phyloP scores from a whole-genome alignment of 2,329 filamentous ascomycete species.

The Coniochaeta ligniaria region DNA sequence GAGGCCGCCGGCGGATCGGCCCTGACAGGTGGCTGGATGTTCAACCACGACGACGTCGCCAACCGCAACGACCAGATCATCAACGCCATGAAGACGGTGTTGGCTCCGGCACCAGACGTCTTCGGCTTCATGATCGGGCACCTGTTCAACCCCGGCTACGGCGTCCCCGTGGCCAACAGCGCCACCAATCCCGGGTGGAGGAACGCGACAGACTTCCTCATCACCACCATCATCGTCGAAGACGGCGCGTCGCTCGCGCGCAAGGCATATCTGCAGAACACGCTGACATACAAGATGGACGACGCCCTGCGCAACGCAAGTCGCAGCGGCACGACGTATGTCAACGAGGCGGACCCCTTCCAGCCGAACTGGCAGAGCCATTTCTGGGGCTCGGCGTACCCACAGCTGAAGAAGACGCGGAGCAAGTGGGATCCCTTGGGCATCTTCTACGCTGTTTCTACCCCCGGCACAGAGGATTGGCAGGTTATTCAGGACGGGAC shows the following conservation, averaged over 20 bases:
- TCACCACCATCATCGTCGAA: slow-evolving; percentile 23
- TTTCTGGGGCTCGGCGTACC: slow-evolving; percentile 33
- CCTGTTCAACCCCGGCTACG: slow-evolving; percentile 29
- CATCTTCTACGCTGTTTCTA: slow-evolving; percentile 34
- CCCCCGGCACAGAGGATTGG: slow-evolving; percentile 38
- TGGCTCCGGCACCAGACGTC: slow-evolving; percentile 12
- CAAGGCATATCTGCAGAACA: slow-evolving; percentile 31
- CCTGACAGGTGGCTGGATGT: slow-evolving; percentile 29
- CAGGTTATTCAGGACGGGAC: slow-evolving; percentile 27
- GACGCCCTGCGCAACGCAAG: slow-evolving; percentile 27
- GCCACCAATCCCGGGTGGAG: slow-evolving; percentile 31
- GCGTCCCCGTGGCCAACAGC: slow-evolving; percentile 25
- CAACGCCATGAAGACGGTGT: slow-evolving; percentile 24
- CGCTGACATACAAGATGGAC: slow-evolving; percentile 28
- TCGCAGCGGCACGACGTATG: slow-evolving; percentile 31
- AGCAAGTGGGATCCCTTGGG: slow-evolving; percentile 32
- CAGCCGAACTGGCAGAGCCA: slow-evolving; percentile 26
- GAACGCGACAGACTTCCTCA: slow-evolving; percentile 25
- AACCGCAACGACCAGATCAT: slow-evolving; percentile 26
- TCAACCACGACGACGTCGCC: slow-evolving; percentile 26
- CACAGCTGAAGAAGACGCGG: slow-evolving; percentile 27
- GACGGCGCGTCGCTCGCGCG: slow-evolving; percentile 32
- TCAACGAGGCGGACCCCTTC: slow-evolving; percentile 32
- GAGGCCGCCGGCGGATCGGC: slow-evolving; percentile 24
- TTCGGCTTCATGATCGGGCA: slow-evolving; percentile 27